phyloP scores from a whole-genome alignment of 371 early-diverging fungal genomes.

The Mucor lusitanicus region DNA sequence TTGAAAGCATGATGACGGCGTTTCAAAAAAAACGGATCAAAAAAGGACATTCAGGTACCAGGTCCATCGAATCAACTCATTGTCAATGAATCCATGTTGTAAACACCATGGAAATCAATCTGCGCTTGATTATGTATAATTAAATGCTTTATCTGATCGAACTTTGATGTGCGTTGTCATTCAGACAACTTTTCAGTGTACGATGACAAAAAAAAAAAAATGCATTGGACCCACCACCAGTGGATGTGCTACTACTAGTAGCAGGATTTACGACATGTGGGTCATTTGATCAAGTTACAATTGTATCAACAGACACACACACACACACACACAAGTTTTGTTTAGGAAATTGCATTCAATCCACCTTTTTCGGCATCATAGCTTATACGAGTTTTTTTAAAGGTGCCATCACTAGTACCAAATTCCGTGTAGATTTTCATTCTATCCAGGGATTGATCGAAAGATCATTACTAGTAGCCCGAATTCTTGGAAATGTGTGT shows the following conservation, averaged over 20 bases:
- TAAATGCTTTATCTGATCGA: not conserved
- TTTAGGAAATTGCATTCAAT: not conserved
- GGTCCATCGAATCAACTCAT: not conserved
- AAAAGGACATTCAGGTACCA: not conserved
- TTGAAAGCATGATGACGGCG: not conserved
- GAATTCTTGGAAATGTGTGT: not conserved
- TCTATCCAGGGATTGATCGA: not conserved
- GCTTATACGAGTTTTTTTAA: not conserved
- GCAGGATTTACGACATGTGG: too few relatives aligned
- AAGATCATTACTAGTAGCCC: not conserved
- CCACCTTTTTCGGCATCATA: not conserved
- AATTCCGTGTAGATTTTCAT: too few relatives aligned
- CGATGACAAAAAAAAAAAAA: too few relatives aligned
- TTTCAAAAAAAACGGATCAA: not conserved
- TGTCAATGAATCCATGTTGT: not conserved
- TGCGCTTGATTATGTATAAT: not conserved
- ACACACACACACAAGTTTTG: not conserved
- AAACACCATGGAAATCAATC: not conserved
- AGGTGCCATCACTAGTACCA: not conserved
- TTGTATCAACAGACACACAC: not conserved
- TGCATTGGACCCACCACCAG: not conserved
- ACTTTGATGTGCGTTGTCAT: not conserved
- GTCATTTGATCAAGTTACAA: not conserved
- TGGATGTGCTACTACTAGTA: too few relatives aligned
- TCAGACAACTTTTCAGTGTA: not conserved